Evolutionary conservation across 2,329 filamentous ascomycete species (phyloP).

Genomic region (Botrytis fabae): DNA sequence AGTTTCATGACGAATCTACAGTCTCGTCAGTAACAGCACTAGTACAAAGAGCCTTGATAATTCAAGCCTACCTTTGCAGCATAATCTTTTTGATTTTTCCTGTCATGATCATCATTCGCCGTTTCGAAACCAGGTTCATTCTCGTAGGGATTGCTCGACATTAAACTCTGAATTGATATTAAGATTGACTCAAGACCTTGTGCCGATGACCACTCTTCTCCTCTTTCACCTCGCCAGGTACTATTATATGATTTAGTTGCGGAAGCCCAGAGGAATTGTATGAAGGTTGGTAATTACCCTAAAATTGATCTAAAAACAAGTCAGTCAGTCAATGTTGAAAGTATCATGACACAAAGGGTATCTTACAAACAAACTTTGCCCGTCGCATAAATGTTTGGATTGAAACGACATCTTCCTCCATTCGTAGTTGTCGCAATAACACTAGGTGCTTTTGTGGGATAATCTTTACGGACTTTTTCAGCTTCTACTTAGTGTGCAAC

Average conservation of each 20-base stretch:
- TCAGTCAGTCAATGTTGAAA: constrained; percentile 28
- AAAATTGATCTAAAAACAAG: constrained; percentile 71
- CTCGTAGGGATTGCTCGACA: constrained; percentile 91
- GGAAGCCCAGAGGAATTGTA: neutral
- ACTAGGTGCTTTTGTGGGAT: constrained; percentile 67
- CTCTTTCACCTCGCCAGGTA: constrained; percentile 87
- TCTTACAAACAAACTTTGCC: constrained; percentile 91
- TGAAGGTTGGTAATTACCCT: constrained; percentile 55
- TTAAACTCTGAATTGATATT: constrained; percentile 92
- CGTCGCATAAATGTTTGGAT: constrained; percentile 90
- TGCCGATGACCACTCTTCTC: constrained; percentile 95
- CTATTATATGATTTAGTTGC: constrained; percentile 48
- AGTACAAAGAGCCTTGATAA: neutral
- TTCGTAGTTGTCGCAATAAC: constrained; percentile 82
- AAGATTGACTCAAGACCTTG: constrained; percentile 93
- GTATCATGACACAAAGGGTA: neutral
- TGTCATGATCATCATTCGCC: constrained; percentile 65
- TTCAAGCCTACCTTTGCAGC: constrained; percentile 66
- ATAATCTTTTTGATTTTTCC: constrained; percentile 73
- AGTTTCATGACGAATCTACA: constrained; percentile 85
- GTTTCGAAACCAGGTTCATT: constrained; percentile 94
- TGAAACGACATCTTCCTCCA: constrained; percentile 83
- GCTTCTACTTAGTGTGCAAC: constrained; percentile 20
- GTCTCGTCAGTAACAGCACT: constrained; percentile 10
- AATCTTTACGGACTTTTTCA: constrained; percentile 56